A percentile compares a stretch with the other conserved stretches of the same genome.
Evolutionary conservation across 2,329 filamentous ascomycete species (phyloP).

Genomic region (Colletotrichum melonis): DNA sequence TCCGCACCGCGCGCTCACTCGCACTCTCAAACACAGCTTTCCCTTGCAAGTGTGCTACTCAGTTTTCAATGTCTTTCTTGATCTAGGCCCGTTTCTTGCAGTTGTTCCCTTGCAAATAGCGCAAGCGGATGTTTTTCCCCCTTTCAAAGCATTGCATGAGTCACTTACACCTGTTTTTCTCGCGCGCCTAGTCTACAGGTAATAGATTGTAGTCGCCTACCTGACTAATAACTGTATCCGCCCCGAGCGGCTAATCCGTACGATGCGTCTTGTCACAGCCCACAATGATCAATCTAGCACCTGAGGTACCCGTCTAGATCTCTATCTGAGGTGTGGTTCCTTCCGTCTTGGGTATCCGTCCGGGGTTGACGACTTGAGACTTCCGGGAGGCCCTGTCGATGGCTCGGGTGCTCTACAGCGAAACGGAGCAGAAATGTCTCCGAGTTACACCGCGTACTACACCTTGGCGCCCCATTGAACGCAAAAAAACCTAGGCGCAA

Average conservation of each 20-base stretch:
- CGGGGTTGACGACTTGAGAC: too few relatives aligned
- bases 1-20: constrained; percentile 5
- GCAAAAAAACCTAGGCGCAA: neutral
- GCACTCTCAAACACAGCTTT: neutral
- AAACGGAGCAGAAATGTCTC: neutral
- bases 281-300: neutral
- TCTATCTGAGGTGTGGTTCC: too few relatives aligned
- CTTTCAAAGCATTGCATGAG: neutral
- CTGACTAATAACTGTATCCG: neutral
- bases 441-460: neutral
- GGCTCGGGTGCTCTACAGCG: neutral
- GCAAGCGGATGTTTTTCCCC: neutral
- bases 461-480: neutral
- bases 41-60: neutral
- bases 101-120: neutral
- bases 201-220: neutral
- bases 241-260: neutral
- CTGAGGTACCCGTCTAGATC: neutral
- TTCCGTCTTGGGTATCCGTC: neutral
- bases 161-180: neutral
- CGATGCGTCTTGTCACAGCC: neutral
- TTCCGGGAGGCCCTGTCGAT: neutral
- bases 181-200: neutral
- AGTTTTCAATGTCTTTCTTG: neutral
- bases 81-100: neutral